Percentiles rank a stretch among this genome's conserved stretches.
These are phyloP conservation scores for Tetraselmis striata DNA, from an alignment of 139 green algal species.

Conservation along the genomic window DNA sequence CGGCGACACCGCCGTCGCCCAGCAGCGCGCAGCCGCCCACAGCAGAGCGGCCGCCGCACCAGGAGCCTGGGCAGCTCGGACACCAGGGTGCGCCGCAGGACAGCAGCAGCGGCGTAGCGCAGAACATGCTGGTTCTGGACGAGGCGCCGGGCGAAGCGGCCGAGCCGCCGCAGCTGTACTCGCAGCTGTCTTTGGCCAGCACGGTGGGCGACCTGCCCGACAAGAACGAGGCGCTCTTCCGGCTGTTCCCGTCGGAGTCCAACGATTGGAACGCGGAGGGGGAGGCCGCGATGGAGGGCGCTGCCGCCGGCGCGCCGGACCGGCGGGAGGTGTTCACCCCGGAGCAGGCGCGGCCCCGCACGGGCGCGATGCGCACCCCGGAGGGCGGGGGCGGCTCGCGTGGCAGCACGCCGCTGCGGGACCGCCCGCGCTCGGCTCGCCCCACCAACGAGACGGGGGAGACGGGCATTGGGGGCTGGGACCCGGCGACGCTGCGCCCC, in stretches of 20 bases:
- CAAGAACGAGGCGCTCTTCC: not conserved
- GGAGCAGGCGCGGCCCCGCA: not conserved
- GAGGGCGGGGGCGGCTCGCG: not conserved
- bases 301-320: not conserved
- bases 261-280: not conserved
- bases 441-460: not conserved
- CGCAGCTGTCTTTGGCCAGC: not conserved
- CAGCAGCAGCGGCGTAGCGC: too few relatives aligned
- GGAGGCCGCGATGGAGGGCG: not conserved
- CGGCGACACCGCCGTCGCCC: too few relatives aligned
- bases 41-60: too few relatives aligned
- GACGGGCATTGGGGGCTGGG: not conserved
- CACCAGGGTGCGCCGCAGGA: too few relatives aligned
- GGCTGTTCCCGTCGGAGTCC: too few relatives aligned
- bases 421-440: not conserved
- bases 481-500: not conserved
- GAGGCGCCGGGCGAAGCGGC: not conserved
- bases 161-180: not conserved
- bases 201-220: not conserved
- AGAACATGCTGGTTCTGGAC: not conserved
- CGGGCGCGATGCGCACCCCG: not conserved
- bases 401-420: not conserved
- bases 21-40: too few relatives aligned
- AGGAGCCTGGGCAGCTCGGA: too few relatives aligned
- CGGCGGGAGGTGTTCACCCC: not conserved